A percentile compares a stretch with the other conserved stretches of the same genome.
Conservation (phyloP, 2,329 filamentous ascomycete species). For the Aspergillus eucalypticola region DNA sequence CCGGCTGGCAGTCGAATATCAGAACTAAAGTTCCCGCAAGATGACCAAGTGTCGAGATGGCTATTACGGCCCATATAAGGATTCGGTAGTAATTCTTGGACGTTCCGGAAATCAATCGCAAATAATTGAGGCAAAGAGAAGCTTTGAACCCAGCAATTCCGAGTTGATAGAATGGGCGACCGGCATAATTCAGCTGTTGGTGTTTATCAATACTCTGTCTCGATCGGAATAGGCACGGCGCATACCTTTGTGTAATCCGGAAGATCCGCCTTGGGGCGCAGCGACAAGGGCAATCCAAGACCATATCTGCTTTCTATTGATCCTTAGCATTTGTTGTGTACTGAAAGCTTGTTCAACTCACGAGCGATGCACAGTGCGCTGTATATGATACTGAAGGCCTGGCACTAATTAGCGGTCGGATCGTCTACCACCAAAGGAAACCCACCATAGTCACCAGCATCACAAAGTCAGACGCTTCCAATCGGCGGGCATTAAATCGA, state of each 20-base stretch:
- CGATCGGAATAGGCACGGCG: neutral
- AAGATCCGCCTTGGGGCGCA: constrained; percentile 49
- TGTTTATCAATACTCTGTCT: neutral
- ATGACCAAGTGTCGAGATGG: constrained; percentile 49
- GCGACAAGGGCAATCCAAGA: constrained; percentile 50
- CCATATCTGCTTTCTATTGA: constrained; percentile 55
- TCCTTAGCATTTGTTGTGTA: constrained; percentile 3
- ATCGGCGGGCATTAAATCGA: constrained; percentile 44
- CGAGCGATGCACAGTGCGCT: constrained; percentile 53
- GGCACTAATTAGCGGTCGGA: constrained; percentile 27
- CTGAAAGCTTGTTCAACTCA: constrained; percentile 31
- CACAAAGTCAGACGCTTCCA: constrained; percentile 52
- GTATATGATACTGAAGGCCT: constrained; percentile 52
- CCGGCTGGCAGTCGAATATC: constrained; percentile 54
- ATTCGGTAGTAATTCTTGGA: constrained; percentile 48
- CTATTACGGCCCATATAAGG: constrained; percentile 49
- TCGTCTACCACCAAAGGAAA: neutral
- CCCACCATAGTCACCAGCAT: constrained; percentile 39
- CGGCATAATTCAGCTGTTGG: constrained; percentile 52
- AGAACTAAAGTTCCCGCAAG: constrained; percentile 53
- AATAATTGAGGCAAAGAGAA: constrained; percentile 55
- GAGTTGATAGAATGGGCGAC: constrained; percentile 56
- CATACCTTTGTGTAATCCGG: constrained; percentile 46
- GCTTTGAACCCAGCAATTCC: constrained; percentile 61
- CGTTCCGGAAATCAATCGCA: constrained; percentile 53